phyloP scores from a whole-genome alignment of 495 filamentous ascomycete genomes.

The Xylaria acuta region DNA sequence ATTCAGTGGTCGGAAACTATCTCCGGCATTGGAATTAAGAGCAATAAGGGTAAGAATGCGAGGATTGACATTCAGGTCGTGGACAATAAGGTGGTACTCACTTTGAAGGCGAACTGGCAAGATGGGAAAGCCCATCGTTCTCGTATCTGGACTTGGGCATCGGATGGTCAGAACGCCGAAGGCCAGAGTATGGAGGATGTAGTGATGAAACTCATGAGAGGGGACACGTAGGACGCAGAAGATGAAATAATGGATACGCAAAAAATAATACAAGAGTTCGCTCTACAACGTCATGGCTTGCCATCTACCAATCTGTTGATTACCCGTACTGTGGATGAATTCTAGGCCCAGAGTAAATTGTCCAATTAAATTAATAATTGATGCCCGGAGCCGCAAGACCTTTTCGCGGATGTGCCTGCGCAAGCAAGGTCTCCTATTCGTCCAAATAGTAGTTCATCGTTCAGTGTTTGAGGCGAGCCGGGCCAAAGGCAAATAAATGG shows the following conservation, averaged over 20 bases:
- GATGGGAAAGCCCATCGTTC: background rate
- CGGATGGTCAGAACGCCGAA: background rate
- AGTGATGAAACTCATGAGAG: conserved; percentile 15
- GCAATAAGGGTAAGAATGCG: conserved; percentile 24
- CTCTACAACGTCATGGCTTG: too few species aligned
- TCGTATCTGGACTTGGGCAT: conserved; percentile 20
- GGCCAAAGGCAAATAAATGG: too few species aligned
- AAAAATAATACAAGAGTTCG: background rate
- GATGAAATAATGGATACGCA: background rate
- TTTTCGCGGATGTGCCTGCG: background rate
- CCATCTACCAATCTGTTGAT: too few species aligned
- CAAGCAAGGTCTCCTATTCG: too few species aligned
- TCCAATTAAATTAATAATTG: background rate
- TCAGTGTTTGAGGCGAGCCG: too few species aligned
- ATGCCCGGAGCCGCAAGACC: background rate
- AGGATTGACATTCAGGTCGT: conserved; percentile 25
- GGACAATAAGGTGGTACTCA: conserved; percentile 27
- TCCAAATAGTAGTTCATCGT: too few species aligned
- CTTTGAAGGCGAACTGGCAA: conserved; percentile 26
- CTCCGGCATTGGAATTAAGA: conserved; percentile 26
- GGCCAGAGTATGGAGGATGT: conserved; percentile 9
- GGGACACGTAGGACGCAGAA: conserved; percentile 6
- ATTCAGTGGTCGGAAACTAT: conserved; percentile 31
- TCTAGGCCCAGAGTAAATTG: background rate
- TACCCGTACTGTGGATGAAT: too few species aligned